A percentile compares a stretch with the other conserved stretches of the same genome.
phyloP scores from a whole-genome alignment of 129 eudicot genomes.

The Cynara cardunculus region DNA sequence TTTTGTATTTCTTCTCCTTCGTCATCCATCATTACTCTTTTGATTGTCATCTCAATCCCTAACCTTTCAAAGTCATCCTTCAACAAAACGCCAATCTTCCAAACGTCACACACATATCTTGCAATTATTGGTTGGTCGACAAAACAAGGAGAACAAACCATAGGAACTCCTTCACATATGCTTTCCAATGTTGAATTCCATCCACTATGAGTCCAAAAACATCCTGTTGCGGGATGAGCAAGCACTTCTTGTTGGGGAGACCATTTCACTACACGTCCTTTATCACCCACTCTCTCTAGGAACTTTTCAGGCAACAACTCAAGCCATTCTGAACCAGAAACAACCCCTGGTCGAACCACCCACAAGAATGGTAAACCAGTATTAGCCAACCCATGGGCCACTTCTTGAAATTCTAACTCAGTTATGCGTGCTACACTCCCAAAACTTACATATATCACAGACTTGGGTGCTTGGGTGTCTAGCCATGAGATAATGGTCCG shows the following conservation, averaged over 20 bases:
- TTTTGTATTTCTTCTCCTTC: slow-evolving; percentile 37
- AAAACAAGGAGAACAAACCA: slow-evolving; percentile 38
- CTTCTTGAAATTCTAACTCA: slow-evolving; percentile 26
- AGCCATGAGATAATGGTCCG: slow-evolving; percentile 37
- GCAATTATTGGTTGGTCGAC: slow-evolving; percentile 36
- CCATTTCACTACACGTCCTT: slow-evolving; percentile 65
- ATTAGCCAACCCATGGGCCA: slow-evolving; percentile 44
- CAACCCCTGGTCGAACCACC: slow-evolving; percentile 49
- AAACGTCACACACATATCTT: slow-evolving; percentile 32
- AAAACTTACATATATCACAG: slow-evolving; percentile 53
- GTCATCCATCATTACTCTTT: slow-evolving; percentile 23
- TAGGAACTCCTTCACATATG: slow-evolving; percentile 50
- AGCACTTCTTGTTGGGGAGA: slow-evolving; percentile 56
- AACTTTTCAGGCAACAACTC: slow-evolving; percentile 35
- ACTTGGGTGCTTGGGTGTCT: slow-evolving; percentile 33
- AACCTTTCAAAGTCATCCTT: slow-evolving; percentile 26
- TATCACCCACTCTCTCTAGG: slow-evolving; percentile 19
- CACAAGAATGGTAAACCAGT: slow-evolving; percentile 41
- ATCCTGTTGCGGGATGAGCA: slow-evolving; percentile 39
- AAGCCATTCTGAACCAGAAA: slow-evolving; percentile 33
- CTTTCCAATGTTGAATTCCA: slow-evolving; percentile 73
- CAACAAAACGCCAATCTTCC: slow-evolving; percentile 43
- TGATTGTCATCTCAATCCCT: slow-evolving; percentile 18
- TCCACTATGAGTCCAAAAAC: slow-evolving; percentile 61
- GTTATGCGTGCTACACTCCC: slow-evolving; percentile 48